These are phyloP conservation scores for Aquilaria sinensis DNA, from an alignment of 345 rosid genomes.

Conservation along the genomic window DNA sequence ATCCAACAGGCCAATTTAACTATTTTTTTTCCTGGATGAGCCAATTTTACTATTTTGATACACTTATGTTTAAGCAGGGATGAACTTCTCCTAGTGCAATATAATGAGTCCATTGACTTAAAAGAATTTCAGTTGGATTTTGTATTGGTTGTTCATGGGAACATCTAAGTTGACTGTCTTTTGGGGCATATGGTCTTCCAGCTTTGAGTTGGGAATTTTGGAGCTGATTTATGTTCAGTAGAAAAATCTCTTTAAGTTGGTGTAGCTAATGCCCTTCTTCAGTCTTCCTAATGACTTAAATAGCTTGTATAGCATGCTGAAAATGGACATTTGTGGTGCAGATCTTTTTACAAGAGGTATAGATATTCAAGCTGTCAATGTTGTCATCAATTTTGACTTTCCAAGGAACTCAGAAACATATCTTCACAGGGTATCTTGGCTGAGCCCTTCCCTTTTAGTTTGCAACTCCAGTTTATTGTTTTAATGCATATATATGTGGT, in stretches of 20 bases:
- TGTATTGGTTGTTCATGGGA: too few relatives aligned
- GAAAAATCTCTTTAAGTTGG: background rate
- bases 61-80: too few relatives aligned
- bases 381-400: constrained; percentile 95
- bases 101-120: too few relatives aligned
- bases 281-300: background rate
- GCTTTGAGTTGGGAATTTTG: too few relatives aligned
- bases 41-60: too few relatives aligned
- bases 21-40: too few relatives aligned
- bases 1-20: too few relatives aligned
- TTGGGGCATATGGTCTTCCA: too few relatives aligned
- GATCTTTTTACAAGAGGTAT: constrained; percentile 98
- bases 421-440: constrained; percentile 85
- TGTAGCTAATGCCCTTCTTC: background rate
- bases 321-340: constrained; percentile 28
- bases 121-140: too few relatives aligned
- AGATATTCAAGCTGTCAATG: constrained; percentile 99
- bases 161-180: too few relatives aligned
- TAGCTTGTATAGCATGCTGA: constrained; percentile 11
- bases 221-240: background rate
- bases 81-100: too few relatives aligned
- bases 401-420: constrained; percentile 96
- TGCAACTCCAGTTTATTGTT: constrained; percentile 1
- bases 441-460: background rate
- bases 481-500: constrained; percentile 3